Base-by-base conservation (phyloP, 129 eudicot genomes). In the Arctium minus region DNA sequence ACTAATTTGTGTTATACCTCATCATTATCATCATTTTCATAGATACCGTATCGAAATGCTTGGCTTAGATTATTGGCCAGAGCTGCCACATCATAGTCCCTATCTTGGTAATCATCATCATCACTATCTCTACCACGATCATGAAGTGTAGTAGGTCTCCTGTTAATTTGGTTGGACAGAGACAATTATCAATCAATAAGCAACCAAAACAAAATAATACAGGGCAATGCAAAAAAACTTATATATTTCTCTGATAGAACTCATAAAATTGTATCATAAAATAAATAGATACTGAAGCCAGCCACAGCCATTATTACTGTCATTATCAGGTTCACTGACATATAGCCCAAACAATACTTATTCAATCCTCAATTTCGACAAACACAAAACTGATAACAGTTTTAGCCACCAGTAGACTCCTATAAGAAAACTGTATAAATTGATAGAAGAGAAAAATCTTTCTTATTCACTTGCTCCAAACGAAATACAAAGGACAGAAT, bases 81-180 rank as follows among this genome's bases (percentile, higher is more conserved):
- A 62, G 94, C 92, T 50, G 97, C 94, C 76, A 92, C 97, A 79
- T 92, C 97, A 85, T 82, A 92, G 80, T 92, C 97, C 48, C 94
- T 80, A 75, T 92, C 94, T 80, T 90, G 97, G 83, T 92, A 92
- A 83, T 92, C 97, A 85, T 92, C 97, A 71, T 92, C 97, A 73
- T 92, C 97, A 69, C 94, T 92, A 69, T 92, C 97, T 85, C 97
- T 88, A 42, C 86, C 90, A 76, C 97, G 92, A 39, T 96, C 99
- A 53, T 91, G 99, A 33, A 93, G 87, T 75, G 99, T 77, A 33
- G 97, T 91, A 27, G 99, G 99, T 70, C 99, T 90, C 97, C 99
- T 96, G 85, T 83, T 82, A 83, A 72, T 50, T 76, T 60, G 22
- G 70, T 46, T 33, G 42, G 60, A 76, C 29, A 76, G 17, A 46